Conservation (phyloP, 805 yeast species). For the Wickerhamomyces sydowiorum region DNA sequence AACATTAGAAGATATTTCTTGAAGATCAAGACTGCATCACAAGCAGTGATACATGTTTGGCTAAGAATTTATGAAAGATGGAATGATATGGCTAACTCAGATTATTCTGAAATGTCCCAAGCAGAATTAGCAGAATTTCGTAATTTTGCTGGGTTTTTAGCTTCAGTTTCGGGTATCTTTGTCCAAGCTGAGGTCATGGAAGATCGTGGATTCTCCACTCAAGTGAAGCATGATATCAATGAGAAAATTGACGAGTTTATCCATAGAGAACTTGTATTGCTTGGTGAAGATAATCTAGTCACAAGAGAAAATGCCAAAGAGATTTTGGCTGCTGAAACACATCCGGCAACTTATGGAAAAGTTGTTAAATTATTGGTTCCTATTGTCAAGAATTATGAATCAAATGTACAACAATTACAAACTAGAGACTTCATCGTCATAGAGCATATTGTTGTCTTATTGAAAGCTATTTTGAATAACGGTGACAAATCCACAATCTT, state of each 20-base stretch:
- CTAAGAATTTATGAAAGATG: constrained; percentile 43
- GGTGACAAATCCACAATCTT: constrained; percentile 26
- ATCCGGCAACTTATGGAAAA: constrained; percentile 48
- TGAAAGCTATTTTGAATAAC: constrained; percentile 34
- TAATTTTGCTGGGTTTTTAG: constrained; percentile 68
- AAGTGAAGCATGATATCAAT: constrained; percentile 26
- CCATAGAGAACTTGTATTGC: constrained; percentile 41
- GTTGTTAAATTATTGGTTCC: constrained; percentile 40
- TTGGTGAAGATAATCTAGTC: constrained; percentile 43
- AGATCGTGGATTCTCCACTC: constrained; percentile 2
- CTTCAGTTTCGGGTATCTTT: constrained; percentile 64
- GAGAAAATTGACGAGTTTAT: constrained; percentile 41
- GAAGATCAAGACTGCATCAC: constrained; percentile 22
- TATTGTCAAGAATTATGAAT: constrained; percentile 27
- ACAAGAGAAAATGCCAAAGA: constrained; percentile 70
- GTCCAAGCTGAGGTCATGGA: constrained; percentile 25
- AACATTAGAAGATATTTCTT: constrained; percentile 41
- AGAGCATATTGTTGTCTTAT: constrained; percentile 44
- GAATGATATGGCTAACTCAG: constrained; percentile 24
- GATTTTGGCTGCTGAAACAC: constrained; percentile 58
- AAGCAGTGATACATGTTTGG: constrained; percentile 37
- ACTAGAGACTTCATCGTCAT: constrained; percentile 30
- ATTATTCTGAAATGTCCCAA: constrained; percentile 21
- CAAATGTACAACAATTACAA: constrained; percentile 15
- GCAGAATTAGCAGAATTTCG: constrained; percentile 44